Percentiles rank a stretch among this genome's conserved stretches.
Evolutionary conservation across 495 filamentous ascomycete genomes (phyloP).

Genomic region (Xylaria flabelliformis): DNA sequence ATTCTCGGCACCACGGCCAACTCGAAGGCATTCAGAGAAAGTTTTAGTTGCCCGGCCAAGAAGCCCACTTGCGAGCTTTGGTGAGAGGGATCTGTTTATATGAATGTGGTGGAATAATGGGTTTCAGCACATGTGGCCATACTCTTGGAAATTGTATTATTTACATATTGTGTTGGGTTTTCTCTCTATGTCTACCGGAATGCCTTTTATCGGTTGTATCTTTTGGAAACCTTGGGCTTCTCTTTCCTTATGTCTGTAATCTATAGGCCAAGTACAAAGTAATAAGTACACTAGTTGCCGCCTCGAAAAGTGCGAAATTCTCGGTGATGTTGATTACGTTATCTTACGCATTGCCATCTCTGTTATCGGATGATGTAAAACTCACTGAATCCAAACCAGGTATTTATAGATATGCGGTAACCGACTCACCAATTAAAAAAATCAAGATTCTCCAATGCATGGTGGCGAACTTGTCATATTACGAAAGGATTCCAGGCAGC

Average conservation of each 20-base stretch:
- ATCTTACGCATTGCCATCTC: background rate
- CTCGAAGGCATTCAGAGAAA: conserved; percentile 69
- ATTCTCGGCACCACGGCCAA: conserved; percentile 71
- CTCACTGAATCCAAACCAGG: background rate
- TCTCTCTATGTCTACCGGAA: background rate
- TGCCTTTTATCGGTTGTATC: background rate
- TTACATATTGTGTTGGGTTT: background rate
- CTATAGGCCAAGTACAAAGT: background rate
- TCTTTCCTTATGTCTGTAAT: conserved; percentile 5
- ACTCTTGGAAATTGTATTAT: conserved; percentile 7
- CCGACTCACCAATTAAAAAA: background rate
- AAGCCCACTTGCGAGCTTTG: conserved; percentile 75
- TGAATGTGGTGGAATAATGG: background rate
- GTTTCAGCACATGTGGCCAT: background rate
- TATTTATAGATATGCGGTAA: too few species aligned
- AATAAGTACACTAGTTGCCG: background rate
- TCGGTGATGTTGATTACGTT: background rate
- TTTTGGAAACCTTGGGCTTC: background rate
- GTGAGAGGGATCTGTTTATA: conserved; percentile 44
- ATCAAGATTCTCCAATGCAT: background rate
- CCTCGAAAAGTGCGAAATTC: background rate
- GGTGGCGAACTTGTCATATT: background rate
- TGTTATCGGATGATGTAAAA: background rate
- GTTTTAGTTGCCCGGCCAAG: conserved; percentile 67
- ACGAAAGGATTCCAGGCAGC: background rate